phyloP scores from a whole-genome alignment of 2,329 filamentous ascomycete species.

The Fusarium haematococcum region DNA sequence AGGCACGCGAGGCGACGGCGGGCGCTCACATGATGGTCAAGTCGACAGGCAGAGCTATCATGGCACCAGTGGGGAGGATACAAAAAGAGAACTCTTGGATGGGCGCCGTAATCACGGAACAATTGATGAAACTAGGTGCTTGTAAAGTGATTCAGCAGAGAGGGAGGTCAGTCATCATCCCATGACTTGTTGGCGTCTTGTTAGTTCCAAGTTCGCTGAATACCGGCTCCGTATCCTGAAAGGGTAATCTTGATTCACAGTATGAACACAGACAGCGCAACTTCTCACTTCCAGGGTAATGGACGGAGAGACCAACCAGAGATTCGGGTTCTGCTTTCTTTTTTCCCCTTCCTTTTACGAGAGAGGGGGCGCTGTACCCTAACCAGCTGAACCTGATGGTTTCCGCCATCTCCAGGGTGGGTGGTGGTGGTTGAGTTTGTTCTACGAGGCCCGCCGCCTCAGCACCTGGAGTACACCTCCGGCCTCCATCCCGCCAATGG shows the following conservation, averaged over 20 bases:
- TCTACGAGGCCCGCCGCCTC: neutral
- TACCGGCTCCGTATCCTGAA: neutral
- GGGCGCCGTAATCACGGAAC: neutral
- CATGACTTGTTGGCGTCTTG: neutral
- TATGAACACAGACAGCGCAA: neutral
- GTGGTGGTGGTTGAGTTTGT: conserved; percentile 17
- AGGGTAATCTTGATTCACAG: neutral
- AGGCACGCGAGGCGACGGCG: conserved; percentile 24
- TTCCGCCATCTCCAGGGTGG: conserved; percentile 5
- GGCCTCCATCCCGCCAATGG: neutral
- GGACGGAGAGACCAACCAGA: neutral
- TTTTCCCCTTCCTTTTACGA: neutral
- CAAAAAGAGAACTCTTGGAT: neutral
- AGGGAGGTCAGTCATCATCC: neutral
- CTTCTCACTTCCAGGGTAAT: neutral
- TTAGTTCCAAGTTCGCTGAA: neutral
- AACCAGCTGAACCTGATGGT: conserved; percentile 12
- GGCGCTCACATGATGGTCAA: conserved; percentile 42
- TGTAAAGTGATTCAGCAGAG: neutral
- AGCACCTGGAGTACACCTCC: neutral
- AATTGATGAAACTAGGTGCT: neutral
- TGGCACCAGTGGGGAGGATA: conserved; percentile 9
- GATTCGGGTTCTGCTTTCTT: neutral
- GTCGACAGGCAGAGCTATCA: conserved; percentile 30
- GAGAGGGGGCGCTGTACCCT: neutral